Percentiles rank a stretch among this genome's conserved stretches.
These are phyloP conservation scores for Gastrolobium villosum DNA, from an alignment of 306 rosid genomes.

Conservation along the genomic window DNA sequence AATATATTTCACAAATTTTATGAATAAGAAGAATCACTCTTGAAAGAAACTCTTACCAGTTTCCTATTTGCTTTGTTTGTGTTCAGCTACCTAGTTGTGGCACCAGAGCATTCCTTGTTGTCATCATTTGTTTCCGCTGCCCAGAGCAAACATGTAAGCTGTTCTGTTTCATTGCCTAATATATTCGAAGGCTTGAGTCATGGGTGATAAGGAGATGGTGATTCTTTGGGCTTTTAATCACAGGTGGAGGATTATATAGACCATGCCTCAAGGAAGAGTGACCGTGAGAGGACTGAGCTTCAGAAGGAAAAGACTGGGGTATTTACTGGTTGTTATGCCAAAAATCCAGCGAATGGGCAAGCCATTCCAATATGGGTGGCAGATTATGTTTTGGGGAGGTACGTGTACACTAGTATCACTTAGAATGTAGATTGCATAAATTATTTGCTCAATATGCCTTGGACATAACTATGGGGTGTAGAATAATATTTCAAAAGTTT, in stretches of 20 bases:
- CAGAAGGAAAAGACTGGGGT: slow-evolving; percentile 97
- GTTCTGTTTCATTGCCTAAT: slow-evolving; percentile 49
- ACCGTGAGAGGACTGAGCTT: slow-evolving; percentile 98
- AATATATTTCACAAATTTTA: slow-evolving; percentile 33
- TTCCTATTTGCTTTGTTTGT: slow-evolving; percentile 46
- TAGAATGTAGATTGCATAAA: slow-evolving; percentile 34
- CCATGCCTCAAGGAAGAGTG: slow-evolving; percentile 89
- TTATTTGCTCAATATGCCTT: slow-evolving; percentile 45
- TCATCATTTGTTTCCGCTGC: slow-evolving; percentile 62
- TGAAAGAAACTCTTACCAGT: slow-evolving; percentile 32
- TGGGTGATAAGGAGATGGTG: slow-evolving; percentile 52
- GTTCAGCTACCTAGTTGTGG: slow-evolving; percentile 89
- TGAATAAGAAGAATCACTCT: slow-evolving; percentile 39
- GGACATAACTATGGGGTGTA: slow-evolving; percentile 24
- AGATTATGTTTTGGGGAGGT: slow-evolving; percentile 98
- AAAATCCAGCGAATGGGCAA: slow-evolving; percentile 88
- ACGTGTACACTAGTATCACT: slow-evolving; percentile 46
- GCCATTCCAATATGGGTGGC: slow-evolving; percentile 97
- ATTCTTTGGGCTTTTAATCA: slow-evolving; percentile 48
- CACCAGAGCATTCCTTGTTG: slow-evolving; percentile 90
- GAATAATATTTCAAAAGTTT: slow-evolving; percentile 22
- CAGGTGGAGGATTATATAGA: slow-evolving; percentile 92
- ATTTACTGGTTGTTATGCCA: slow-evolving; percentile 91
- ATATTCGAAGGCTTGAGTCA: slow-evolving; percentile 45
- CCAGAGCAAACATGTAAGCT: slow-evolving; percentile 74